Evolutionary conservation across 1,284 basidiomycete species (phyloP).

Genomic region (Malassezia equina): DNA sequence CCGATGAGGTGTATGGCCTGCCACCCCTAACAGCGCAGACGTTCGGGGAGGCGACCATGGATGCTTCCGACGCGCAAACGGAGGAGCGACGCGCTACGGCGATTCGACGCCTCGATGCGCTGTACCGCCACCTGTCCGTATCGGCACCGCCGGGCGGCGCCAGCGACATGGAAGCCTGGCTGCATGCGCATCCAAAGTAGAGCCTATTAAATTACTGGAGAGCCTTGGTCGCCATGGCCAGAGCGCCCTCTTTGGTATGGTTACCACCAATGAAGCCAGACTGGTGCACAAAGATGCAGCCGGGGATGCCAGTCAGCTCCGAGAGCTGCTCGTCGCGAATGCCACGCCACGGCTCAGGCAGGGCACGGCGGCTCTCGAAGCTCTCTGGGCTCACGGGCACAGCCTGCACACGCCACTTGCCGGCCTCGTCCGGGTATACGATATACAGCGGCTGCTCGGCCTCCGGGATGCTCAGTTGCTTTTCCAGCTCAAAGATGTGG

Average conservation of each 20-base stretch:
- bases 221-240: slow-evolving; percentile 67
- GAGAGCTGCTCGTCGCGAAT: slow-evolving; percentile 73
- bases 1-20: slow-evolving; percentile 15
- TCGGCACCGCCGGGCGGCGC: neutral
- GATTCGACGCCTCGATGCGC: slow-evolving; percentile 15
- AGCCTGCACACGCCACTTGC: slow-evolving; percentile 85
- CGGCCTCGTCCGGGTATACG: slow-evolving; percentile 67
- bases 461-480: slow-evolving; percentile 30
- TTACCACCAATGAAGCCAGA: slow-evolving; percentile 92
- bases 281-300: slow-evolving; percentile 84
- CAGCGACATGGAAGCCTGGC: slow-evolving; percentile 10
- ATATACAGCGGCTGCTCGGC: slow-evolving; percentile 62
- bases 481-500: slow-evolving; percentile 79
- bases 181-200: neutral
- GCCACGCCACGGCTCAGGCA: slow-evolving; percentile 88
- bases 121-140: slow-evolving; percentile 10
- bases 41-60: slow-evolving; percentile 13
- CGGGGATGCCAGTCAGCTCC: slow-evolving; percentile 62
- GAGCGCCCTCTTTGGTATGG: slow-evolving; percentile 73
- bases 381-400: slow-evolving; percentile 71
- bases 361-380: slow-evolving; percentile 79
- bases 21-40: slow-evolving; percentile 7
- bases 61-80: neutral
- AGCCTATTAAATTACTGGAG: slow-evolving; percentile 28
- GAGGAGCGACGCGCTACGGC: slow-evolving; percentile 15